A percentile compares a stretch with the other conserved stretches of the same genome.
Evolutionary conservation across 768 basidiomycete species (phyloP).

Genomic region (Collybia nuda): DNA sequence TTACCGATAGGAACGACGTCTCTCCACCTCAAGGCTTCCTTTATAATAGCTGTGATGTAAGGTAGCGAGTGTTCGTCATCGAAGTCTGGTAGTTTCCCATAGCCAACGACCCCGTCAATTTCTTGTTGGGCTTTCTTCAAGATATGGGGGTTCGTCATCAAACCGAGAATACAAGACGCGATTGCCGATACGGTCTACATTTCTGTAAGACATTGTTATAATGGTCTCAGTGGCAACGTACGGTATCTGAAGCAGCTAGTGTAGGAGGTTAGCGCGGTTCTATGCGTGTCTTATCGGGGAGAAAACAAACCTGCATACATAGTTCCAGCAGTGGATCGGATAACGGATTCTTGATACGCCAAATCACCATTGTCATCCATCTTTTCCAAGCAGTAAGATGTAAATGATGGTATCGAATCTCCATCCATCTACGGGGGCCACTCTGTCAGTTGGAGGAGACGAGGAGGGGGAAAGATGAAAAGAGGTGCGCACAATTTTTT

Average conservation of each 20-base stretch:
- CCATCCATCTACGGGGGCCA: conserved; percentile 7
- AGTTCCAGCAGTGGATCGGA: conserved; percentile 21
- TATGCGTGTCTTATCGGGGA: neutral
- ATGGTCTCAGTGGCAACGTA: conserved; percentile 9
- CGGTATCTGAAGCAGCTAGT: conserved; percentile 29
- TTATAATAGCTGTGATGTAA: conserved; percentile 30
- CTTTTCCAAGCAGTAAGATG: conserved; percentile 15
- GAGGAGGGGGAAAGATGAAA: neutral
- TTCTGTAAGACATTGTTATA: neutral
- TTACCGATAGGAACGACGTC: conserved; percentile 23
- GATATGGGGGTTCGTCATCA: conserved; percentile 26
- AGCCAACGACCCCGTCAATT: conserved; percentile 27
- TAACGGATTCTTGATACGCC: conserved; percentile 16
- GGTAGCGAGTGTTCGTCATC: conserved; percentile 25
- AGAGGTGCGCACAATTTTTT: conserved; percentile 13
- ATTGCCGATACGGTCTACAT: conserved; percentile 23
- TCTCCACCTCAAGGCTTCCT: conserved; percentile 30
- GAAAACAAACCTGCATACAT: conserved; percentile 22
- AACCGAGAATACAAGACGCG: conserved; percentile 23
- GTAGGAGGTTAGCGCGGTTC: neutral
- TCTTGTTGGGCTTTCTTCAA: conserved; percentile 28
- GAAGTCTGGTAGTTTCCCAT: conserved; percentile 27
- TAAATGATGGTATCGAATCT: conserved; percentile 18
- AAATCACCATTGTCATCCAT: conserved; percentile 14
- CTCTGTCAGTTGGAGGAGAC: conserved; percentile 5